Conservation (phyloP, 2,329 filamentous ascomycete species). For the Pseudogymnoascus sp. region DNA sequence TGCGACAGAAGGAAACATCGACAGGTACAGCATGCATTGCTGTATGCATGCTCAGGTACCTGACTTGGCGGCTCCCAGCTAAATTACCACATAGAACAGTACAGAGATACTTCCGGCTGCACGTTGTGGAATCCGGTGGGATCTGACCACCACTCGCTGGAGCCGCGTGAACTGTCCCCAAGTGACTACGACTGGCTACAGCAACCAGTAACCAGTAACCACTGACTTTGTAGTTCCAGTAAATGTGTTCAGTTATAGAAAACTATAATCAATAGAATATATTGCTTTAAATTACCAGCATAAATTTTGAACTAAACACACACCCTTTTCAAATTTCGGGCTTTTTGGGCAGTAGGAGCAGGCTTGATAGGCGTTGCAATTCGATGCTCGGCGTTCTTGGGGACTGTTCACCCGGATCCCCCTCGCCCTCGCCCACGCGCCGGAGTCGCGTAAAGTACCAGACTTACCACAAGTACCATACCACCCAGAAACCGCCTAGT, state of each 20-base stretch:
- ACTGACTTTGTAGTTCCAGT: too few species aligned
- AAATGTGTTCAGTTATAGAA: too few species aligned
- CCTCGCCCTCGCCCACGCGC: not conserved
- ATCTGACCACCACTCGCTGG: not conserved
- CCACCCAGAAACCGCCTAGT: not conserved
- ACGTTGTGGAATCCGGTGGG: not conserved
- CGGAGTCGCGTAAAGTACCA: not conserved
- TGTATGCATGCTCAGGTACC: not conserved
- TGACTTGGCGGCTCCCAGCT: conserved; percentile 4
- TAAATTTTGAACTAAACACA: too few species aligned
- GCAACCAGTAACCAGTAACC: too few species aligned
- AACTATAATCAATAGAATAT: too few species aligned
- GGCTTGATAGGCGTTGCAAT: too few species aligned
- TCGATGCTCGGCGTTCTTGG: not conserved
- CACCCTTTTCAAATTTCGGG: too few species aligned
- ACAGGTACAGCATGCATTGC: not conserved
- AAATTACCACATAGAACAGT: not conserved
- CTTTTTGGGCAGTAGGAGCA: too few species aligned
- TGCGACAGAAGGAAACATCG: conserved; percentile 7
- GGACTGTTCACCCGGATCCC: not conserved
- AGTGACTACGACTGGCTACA: not conserved
- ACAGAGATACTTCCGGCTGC: conserved; percentile 5
- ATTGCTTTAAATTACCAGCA: not conserved
- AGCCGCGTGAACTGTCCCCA: not conserved
- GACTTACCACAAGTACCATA: not conserved